These are phyloP conservation scores for Fraxinus velutina DNA, from an alignment of 305 asterid genomes.

Conservation along the genomic window DNA sequence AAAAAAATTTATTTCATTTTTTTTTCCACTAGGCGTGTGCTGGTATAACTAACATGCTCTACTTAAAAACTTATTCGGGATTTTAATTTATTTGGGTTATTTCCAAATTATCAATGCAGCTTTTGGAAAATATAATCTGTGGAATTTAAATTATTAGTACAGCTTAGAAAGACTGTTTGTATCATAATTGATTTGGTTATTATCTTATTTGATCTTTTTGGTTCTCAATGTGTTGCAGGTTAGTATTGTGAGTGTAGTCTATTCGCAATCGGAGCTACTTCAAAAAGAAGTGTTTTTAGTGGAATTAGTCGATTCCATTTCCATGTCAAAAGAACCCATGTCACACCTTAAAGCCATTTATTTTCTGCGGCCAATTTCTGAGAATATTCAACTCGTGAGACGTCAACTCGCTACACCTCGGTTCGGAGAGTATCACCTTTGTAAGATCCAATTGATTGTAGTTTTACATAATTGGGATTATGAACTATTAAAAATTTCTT, in stretches of 20 bases:
- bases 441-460: constrained; percentile 44
- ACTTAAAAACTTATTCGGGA: background rate
- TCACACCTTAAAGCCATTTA: constrained; percentile 95
- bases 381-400: constrained; percentile 76
- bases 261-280: constrained; percentile 94
- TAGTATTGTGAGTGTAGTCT: constrained; percentile 87
- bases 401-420: constrained; percentile 86
- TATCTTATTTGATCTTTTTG: constrained; percentile 13
- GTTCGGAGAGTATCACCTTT: constrained; percentile 93
- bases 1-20: background rate
- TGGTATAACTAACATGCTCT: background rate
- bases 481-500: background rate
- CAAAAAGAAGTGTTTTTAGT: constrained; percentile 95
- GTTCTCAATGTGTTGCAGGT: constrained; percentile 54
- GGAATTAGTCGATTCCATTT: constrained; percentile 84
- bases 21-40: background rate
- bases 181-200: background rate
- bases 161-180: background rate
- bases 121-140: background rate
- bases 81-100: background rate
- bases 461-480: constrained; percentile 4
- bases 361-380: constrained; percentile 87
- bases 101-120: background rate
- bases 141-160: background rate
- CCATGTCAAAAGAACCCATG: constrained; percentile 94